phyloP scores from a whole-genome alignment of 495 filamentous ascomycete species.

The Hamigera avellanea region DNA sequence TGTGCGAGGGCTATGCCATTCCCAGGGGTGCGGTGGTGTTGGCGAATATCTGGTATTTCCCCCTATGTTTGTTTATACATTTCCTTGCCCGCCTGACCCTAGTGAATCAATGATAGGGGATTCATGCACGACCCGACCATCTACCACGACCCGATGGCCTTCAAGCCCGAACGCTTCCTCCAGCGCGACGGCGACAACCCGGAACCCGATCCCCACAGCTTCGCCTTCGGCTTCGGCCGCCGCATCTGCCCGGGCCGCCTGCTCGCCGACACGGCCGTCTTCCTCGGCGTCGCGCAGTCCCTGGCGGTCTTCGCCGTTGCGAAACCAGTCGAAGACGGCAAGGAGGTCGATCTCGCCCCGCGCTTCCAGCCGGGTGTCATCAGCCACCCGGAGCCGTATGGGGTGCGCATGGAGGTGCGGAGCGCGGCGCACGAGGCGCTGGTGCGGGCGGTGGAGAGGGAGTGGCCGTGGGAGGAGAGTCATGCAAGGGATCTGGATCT shows the following conservation, averaged over 20 bases:
- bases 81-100: neutral
- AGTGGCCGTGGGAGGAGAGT: conserved; percentile 34
- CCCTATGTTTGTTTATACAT: too few relatives aligned
- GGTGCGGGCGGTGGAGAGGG: conserved; percentile 23
- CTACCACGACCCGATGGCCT: conserved; percentile 21
- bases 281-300: conserved; percentile 18
- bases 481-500: conserved; percentile 15
- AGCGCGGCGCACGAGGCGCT: conserved; percentile 17
- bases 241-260: conserved; percentile 26
- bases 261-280: conserved; percentile 24
- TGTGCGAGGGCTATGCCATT: conserved; percentile 37
- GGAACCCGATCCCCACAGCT: conserved; percentile 19
- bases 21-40: conserved; percentile 36
- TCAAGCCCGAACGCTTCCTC: conserved; percentile 27
- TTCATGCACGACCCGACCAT: conserved; percentile 20
- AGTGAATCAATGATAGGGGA: too few relatives aligned
- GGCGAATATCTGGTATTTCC: conserved; percentile 40
- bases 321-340: conserved; percentile 17
- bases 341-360: conserved; percentile 13
- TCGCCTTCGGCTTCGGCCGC: conserved; percentile 27
- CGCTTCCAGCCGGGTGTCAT: conserved; percentile 24
- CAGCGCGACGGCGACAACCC: conserved; percentile 7
- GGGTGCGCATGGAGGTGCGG: conserved; percentile 20
- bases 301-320: conserved; percentile 29
- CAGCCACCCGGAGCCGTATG: conserved; percentile 26